Evolutionary conservation across 2,329 filamentous ascomycete genomes (phyloP).

Genomic region (Albifimbria verrucaria): DNA sequence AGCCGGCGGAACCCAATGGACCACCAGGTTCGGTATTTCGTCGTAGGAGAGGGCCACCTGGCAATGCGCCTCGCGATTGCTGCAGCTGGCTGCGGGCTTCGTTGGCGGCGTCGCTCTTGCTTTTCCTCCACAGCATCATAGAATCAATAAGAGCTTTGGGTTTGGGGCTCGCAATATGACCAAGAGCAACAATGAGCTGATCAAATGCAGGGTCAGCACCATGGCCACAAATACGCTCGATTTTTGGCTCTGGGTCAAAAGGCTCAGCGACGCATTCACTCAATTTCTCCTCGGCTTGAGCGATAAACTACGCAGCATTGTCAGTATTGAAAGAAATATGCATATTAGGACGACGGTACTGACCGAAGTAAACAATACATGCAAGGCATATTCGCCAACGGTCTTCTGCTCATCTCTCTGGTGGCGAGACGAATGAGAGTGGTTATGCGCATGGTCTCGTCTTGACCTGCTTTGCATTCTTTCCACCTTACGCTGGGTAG

Average conservation of each 20-base stretch:
- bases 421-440: slow-evolving; percentile 71
- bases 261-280: slow-evolving; percentile 80
- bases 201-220: slow-evolving; percentile 88
- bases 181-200: slow-evolving; percentile 87
- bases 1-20: slow-evolving; percentile 14
- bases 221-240: slow-evolving; percentile 87
- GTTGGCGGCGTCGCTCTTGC: slow-evolving; percentile 84
- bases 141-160: slow-evolving; percentile 95
- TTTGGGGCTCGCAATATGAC: slow-evolving; percentile 90
- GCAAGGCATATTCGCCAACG: slow-evolving; percentile 95
- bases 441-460: slow-evolving; percentile 70
- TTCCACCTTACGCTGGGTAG: slow-evolving; percentile 52
- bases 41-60: slow-evolving; percentile 54
- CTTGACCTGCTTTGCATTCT: slow-evolving; percentile 65
- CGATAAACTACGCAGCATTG: slow-evolving; percentile 65
- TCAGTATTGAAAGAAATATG: slow-evolving; percentile 10
- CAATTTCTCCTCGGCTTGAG: slow-evolving; percentile 94
- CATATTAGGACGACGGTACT: slow-evolving; percentile 24
- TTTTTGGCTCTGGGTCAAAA: slow-evolving; percentile 75
- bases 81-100: slow-evolving; percentile 60
- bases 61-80: slow-evolving; percentile 41
- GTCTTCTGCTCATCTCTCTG: slow-evolving; percentile 78
- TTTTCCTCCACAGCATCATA: slow-evolving; percentile 97
- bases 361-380: slow-evolving; percentile 91
- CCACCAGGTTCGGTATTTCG: slow-evolving; percentile 70